Evolutionary conservation across 2,329 filamentous ascomycete genomes (phyloP).

Genomic region (Colletotrichum spinosum): DNA sequence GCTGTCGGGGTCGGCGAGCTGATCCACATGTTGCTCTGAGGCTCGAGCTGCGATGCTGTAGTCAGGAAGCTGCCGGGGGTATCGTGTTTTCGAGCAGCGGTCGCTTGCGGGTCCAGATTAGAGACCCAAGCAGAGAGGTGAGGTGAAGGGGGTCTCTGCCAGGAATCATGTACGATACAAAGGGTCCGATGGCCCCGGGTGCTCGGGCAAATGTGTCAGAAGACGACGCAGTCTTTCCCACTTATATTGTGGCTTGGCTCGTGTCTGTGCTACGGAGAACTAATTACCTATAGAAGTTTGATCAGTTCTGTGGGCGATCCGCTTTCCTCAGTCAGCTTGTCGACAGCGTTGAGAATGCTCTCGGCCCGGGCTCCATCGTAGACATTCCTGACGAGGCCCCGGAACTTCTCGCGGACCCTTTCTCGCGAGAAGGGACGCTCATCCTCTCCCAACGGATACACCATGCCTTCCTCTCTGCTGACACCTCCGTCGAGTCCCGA

Average conservation of each 20-base stretch:
- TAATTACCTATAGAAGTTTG: neutral
- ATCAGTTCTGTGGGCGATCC: neutral
- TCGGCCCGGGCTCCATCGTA: conserved; percentile 12
- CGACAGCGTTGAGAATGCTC: neutral
- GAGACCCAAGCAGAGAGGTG: conserved; percentile 9
- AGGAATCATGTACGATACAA: neutral
- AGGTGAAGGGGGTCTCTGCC: neutral
- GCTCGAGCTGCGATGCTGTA: too few species aligned
- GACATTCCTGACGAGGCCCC: conserved; percentile 39
- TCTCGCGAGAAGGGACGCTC: conserved; percentile 40
- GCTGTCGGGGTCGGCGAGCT: too few species aligned
- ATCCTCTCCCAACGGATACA: conserved; percentile 40
- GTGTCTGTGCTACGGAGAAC: too few species aligned
- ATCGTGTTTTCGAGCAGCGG: too few species aligned
- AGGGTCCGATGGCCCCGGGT: too few species aligned
- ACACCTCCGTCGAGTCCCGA: conserved; percentile 37
- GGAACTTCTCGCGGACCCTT: conserved; percentile 41
- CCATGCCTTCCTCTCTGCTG: conserved; percentile 32
- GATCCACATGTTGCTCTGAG: too few species aligned
- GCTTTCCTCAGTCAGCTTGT: neutral
- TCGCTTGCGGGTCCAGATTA: conserved; percentile 12
- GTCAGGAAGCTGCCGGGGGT: neutral
- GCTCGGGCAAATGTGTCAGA: too few species aligned
- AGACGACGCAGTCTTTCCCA: too few species aligned
- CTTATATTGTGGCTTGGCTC: too few species aligned